These are phyloP conservation scores for Zarea fungicola DNA, from an alignment of 2,329 filamentous ascomycete species.

Conservation along the genomic window DNA sequence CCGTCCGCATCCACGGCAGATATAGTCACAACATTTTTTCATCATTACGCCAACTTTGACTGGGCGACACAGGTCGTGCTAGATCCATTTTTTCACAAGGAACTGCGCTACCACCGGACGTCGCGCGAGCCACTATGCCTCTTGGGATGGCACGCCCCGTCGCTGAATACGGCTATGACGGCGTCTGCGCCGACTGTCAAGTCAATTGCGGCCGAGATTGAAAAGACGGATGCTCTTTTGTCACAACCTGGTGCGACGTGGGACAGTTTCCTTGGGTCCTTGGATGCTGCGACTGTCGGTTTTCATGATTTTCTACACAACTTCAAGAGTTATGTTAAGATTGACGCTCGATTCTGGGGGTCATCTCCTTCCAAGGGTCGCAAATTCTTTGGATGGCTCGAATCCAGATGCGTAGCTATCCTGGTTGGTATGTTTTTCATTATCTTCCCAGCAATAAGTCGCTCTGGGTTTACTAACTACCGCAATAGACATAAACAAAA, in stretches of 20 bases:
- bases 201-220: slow-evolving; percentile 47
- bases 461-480: not conserved
- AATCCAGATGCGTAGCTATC: slow-evolving; percentile 53
- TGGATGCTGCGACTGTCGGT: slow-evolving; percentile 17
- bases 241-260: slow-evolving; percentile 34
- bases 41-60: slow-evolving; percentile 56
- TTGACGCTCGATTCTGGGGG: slow-evolving; percentile 63
- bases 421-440: slow-evolving; percentile 47
- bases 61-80: slow-evolving; percentile 51
- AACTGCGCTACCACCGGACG: slow-evolving; percentile 48
- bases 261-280: slow-evolving; percentile 34
- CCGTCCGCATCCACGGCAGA: slow-evolving; percentile 46
- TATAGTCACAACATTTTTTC: slow-evolving; percentile 56
- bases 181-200: slow-evolving; percentile 49
- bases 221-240: slow-evolving; percentile 39
- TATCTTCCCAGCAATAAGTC: no score
- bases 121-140: slow-evolving; percentile 57
- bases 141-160: slow-evolving; percentile 56
- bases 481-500: slow-evolving; percentile 46
- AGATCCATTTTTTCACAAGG: slow-evolving; percentile 55
- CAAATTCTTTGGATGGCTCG: slow-evolving; percentile 57
- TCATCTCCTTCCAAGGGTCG: slow-evolving; percentile 48
- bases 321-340: slow-evolving; percentile 52
- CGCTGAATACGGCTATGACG: slow-evolving; percentile 53
- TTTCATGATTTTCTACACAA: slow-evolving; percentile 43